Evolutionary conservation across 805 yeast species (phyloP).

Genomic region (Pichia paraexigua): DNA sequence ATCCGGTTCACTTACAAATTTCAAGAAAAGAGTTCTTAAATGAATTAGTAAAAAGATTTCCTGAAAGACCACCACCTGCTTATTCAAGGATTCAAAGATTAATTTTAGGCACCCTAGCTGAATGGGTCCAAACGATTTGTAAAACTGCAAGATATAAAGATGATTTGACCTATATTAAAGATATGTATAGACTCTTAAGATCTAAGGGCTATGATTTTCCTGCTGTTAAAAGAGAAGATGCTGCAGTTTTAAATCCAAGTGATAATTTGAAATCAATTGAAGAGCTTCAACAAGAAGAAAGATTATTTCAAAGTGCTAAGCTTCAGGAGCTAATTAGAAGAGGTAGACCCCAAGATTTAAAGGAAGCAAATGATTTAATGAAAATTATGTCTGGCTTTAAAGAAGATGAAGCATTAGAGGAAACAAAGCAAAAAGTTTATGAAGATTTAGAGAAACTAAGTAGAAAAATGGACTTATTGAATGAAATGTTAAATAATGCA

Average conservation of each 20-base stretch:
- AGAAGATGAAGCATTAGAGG: slow-evolving; percentile 63
- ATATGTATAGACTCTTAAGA: slow-evolving; percentile 86
- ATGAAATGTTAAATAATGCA: slow-evolving; percentile 69
- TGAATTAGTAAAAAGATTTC: slow-evolving; percentile 86
- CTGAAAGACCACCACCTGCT: slow-evolving; percentile 86
- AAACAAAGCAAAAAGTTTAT: slow-evolving; percentile 69
- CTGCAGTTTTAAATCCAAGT: slow-evolving; percentile 86
- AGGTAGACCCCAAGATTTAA: slow-evolving; percentile 91
- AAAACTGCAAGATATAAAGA: slow-evolving; percentile 83
- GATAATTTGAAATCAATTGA: slow-evolving; percentile 82
- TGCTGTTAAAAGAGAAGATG: slow-evolving; percentile 80
- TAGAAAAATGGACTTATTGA: slow-evolving; percentile 78
- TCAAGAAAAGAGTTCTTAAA: slow-evolving; percentile 91
- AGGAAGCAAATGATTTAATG: slow-evolving; percentile 95
- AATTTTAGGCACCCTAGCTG: slow-evolving; percentile 85
- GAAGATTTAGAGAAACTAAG: slow-evolving; percentile 78
- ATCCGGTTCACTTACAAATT: slow-evolving; percentile 91
- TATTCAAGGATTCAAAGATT: slow-evolving; percentile 78
- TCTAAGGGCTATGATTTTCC: slow-evolving; percentile 94
- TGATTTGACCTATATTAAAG: slow-evolving; percentile 85
- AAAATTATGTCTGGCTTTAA: slow-evolving; percentile 97
- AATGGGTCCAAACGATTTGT: slow-evolving; percentile 95
- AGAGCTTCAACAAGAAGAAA: slow-evolving; percentile 88
- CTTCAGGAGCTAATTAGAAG: slow-evolving; percentile 91
- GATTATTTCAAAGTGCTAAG: slow-evolving; percentile 87